phyloP scores from a whole-genome alignment of 768 basidiomycete species.

The Leccinum uliginosum region DNA sequence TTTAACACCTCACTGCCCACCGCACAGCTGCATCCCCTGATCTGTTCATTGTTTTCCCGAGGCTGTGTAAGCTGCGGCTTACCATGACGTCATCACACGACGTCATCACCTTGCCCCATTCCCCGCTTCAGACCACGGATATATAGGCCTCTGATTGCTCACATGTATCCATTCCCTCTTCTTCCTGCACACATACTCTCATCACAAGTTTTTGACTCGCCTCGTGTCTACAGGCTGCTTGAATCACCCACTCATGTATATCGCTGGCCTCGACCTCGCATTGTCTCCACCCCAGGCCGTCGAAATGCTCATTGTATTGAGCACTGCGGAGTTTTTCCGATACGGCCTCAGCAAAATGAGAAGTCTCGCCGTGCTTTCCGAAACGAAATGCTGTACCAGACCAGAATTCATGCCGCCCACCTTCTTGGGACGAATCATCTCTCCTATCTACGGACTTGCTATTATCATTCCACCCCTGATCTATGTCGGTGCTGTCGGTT shows the following conservation, averaged over 20 bases:
- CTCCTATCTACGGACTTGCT: conserved; percentile 22
- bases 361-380: background rate
- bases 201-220: no score
- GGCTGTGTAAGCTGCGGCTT: no score
- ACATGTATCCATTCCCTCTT: no score
- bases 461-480: conserved; percentile 16
- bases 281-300: conserved; percentile 4
- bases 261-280: conserved; percentile 12
- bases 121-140: no score
- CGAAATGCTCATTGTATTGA: conserved; percentile 13
- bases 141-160: no score
- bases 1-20: no score
- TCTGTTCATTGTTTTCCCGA: no score
- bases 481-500: conserved; percentile 19
- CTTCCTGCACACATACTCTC: no score
- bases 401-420: conserved; percentile 10
- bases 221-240: no score
- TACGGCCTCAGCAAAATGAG: background rate
- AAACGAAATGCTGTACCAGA: conserved; percentile 10
- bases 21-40: no score
- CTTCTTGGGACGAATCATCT: conserved; percentile 20
- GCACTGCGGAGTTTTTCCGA: conserved; percentile 8
- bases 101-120: no score
- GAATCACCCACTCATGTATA: conserved; percentile 6
- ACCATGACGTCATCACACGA: no score